These are phyloP conservation scores for Cutaneotrichosporon sp. DNA, from an alignment of 1,284 basidiomycete species.

Conservation along the genomic window DNA sequence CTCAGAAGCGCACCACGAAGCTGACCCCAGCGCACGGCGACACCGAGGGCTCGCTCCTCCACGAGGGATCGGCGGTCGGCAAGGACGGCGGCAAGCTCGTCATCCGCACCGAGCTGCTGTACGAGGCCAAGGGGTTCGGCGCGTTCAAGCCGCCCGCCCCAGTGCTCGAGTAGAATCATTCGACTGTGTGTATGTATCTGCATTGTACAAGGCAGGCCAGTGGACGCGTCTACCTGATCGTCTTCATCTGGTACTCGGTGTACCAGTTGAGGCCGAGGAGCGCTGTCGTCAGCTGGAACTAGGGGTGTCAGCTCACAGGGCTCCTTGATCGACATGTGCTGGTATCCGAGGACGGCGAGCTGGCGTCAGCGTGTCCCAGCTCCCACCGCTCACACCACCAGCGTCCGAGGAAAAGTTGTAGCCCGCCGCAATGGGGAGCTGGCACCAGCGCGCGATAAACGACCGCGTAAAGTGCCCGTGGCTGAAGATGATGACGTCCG, in stretches of 20 bases:
- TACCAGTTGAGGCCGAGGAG: constrained; percentile 55
- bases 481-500: constrained; percentile 60
- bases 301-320: constrained; percentile 40
- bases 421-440: constrained; percentile 50
- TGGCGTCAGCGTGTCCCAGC: constrained; percentile 15
- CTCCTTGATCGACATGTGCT: constrained; percentile 53
- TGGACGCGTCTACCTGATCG: constrained; percentile 20
- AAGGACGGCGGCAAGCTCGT: constrained; percentile 51
- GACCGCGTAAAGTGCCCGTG: constrained; percentile 75
- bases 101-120: constrained; percentile 54
- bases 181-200: constrained; percentile 2
- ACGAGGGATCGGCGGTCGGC: constrained; percentile 54
- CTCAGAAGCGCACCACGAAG: too few species aligned
- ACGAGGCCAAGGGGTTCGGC: constrained; percentile 53
- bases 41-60: constrained; percentile 51
- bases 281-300: constrained; percentile 32
- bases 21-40: constrained; percentile 48
- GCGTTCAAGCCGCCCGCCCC: constrained; percentile 44
- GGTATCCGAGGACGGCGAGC: constrained; percentile 54
- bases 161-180: constrained; percentile 3
- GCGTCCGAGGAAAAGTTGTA: constrained; percentile 54
- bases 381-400: constrained; percentile 45
- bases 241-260: constrained; percentile 43
- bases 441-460: constrained; percentile 62
- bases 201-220: background rate